phyloP scores from a whole-genome alignment of 768 basidiomycete genomes.

The Russula ochroleuca region DNA sequence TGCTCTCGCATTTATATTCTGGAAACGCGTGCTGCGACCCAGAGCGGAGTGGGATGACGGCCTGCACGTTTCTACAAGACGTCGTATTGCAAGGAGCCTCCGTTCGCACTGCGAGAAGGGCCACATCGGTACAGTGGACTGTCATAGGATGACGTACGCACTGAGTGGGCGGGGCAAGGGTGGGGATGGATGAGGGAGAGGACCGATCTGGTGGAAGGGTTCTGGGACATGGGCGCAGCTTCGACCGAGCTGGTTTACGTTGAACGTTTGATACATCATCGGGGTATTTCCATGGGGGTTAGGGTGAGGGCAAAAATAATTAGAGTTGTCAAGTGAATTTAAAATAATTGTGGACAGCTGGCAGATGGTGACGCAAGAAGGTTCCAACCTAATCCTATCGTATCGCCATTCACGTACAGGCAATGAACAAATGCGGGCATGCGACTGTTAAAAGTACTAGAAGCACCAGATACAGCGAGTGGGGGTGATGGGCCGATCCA shows the following conservation, averaged over 20 bases:
- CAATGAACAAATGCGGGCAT: background rate
- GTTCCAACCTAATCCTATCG: background rate
- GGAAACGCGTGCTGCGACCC: slow-evolving; percentile 45
- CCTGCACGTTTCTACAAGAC: slow-evolving; percentile 44
- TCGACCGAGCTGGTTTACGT: slow-evolving; percentile 12
- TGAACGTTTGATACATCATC: background rate
- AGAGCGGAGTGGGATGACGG: slow-evolving; percentile 47
- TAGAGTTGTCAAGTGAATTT: slow-evolving; percentile 21
- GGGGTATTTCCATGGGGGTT: slow-evolving; percentile 3
- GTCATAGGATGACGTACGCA: slow-evolving; percentile 34
- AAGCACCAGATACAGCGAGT: background rate
- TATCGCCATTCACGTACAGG: slow-evolving; percentile 3
- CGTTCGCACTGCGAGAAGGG: slow-evolving; percentile 32
- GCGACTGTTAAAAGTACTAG: background rate
- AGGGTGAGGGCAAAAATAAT: slow-evolving; percentile 9
- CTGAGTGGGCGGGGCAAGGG: slow-evolving; percentile 29
- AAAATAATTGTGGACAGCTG: slow-evolving; percentile 16
- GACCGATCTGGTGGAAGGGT: slow-evolving; percentile 11
- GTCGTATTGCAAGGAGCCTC: slow-evolving; percentile 39
- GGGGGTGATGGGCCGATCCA: slow-evolving; percentile 11
- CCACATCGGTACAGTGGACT: slow-evolving; percentile 30
- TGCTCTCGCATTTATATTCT: slow-evolving; percentile 55
- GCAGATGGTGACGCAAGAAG: slow-evolving; percentile 10
- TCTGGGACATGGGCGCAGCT: background rate
- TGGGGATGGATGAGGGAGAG: background rate